phyloP scores from a whole-genome alignment of 805 yeast genomes.

The Kazachstania martiniae region DNA sequence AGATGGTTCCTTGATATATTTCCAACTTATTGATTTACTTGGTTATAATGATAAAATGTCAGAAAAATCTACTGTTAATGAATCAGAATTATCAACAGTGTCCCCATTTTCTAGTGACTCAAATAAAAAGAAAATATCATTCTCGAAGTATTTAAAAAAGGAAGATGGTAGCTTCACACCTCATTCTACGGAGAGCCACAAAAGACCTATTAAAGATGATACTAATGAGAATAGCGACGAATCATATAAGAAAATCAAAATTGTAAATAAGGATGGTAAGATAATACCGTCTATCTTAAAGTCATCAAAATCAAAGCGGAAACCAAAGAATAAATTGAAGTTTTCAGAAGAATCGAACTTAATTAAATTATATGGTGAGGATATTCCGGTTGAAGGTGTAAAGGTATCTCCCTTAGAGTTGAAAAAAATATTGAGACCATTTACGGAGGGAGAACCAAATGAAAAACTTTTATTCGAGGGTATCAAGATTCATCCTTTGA shows the following conservation, averaged over 20 bases:
- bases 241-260: not conserved
- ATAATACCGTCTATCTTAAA: constrained; percentile 18
- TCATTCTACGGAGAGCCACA: constrained; percentile 10
- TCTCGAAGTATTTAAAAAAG: constrained; percentile 25
- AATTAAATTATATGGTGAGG: constrained; percentile 26
- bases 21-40: no score
- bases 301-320: constrained; percentile 1
- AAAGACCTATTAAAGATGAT: constrained; percentile 7
- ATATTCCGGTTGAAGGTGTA: constrained; percentile 21
- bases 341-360: constrained; percentile 20
- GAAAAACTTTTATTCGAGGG: constrained; percentile 17
- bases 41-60: no score
- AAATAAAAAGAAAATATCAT: constrained; percentile 27
- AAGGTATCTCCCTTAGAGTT: constrained; percentile 20
- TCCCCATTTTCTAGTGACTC: no score
- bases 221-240: not conserved
- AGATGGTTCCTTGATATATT: no score
- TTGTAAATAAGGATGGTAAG: not conserved
- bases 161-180: constrained; percentile 11
- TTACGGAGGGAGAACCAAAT: constrained; percentile 27
- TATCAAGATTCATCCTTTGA: constrained; percentile 11
- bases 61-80: no score
- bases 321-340: constrained; percentile 7
- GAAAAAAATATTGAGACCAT: constrained; percentile 24
- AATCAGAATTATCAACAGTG: no score